Conservation (phyloP, 164 flowering plant genomes). For the Akebia trifoliata region DNA sequence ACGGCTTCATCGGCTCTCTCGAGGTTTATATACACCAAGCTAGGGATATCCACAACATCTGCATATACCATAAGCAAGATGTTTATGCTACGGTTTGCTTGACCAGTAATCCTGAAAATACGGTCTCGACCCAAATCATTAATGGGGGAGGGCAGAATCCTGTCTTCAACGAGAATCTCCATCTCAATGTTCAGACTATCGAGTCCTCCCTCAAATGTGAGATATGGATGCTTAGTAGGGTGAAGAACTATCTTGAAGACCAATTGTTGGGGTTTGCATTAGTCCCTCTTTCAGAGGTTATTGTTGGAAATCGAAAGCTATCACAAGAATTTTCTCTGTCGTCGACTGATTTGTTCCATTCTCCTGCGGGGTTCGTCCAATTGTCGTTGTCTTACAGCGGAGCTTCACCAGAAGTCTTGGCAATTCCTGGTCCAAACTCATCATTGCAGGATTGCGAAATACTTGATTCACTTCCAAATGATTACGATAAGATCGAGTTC, state of each 20-base stretch:
- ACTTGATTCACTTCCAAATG: conserved; percentile 31
- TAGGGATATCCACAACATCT: conserved; percentile 90
- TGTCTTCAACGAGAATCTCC: conserved; percentile 63
- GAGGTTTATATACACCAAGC: conserved; percentile 85
- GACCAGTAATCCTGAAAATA: conserved; percentile 63
- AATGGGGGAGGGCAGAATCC: conserved; percentile 95
- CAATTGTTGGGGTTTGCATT: conserved; percentile 85
- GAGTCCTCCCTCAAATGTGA: conserved; percentile 84
- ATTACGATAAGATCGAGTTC: conserved; percentile 73
- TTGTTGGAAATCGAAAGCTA: conserved; percentile 54
- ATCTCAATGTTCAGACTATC: conserved; percentile 48
- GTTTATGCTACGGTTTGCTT: conserved; percentile 93
- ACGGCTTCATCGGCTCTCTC: conserved; percentile 48
- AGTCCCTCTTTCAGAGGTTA: conserved; percentile 73
- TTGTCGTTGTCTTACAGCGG: conserved; percentile 65
- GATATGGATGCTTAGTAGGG: conserved; percentile 96
- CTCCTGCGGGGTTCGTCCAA: conserved; percentile 87
- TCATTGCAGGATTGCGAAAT: conserved; percentile 30
- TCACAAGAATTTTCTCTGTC: conserved; percentile 82
- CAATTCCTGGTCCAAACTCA: conserved; percentile 33
- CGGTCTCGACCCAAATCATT: conserved; percentile 66
- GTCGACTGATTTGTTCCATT: conserved; percentile 87
- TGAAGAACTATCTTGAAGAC: conserved; percentile 81
- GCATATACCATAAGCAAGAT: conserved; percentile 98
- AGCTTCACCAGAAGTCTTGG: conserved; percentile 66